Base-by-base conservation (phyloP, 1,284 basidiomycete genomes). In the Paramarasmius palmivorus region DNA sequence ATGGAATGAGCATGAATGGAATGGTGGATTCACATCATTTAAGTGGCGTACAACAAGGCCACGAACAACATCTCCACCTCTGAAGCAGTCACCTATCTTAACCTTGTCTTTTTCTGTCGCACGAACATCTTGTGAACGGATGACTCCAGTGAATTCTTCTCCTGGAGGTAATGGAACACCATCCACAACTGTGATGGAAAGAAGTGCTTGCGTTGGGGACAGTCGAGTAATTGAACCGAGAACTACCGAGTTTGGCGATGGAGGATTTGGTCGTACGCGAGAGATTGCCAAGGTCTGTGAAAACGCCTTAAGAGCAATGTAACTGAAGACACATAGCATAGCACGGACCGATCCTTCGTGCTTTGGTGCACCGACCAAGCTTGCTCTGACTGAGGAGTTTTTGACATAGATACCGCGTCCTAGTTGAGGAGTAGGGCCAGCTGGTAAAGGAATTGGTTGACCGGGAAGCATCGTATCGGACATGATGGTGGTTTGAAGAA, bases 71-170 rank as follows among this genome's bases (percentile, higher is more conserved):
- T 99, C 96, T 3, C 97, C 95, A 0, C 95, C 92, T 38, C 97
- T 82, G 73, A 98, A 99, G 66, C 94, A 98, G 61, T 97, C 93
- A 32, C 86, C 86, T 60, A 98, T 92, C 71, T 93, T 95, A 56
- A 98, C 83, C 68, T 89, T 92, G 74, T 96, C 93, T 64, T 93
- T 92, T 66, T 97, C 94, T 1, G 93, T 95, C 25, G 88, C 86
- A 45, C 94, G 74, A n/a, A 97, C 87, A 70, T 99, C 97, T 69
- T 96, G 92, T 3, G 84, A 78, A 32, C 96, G 84, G 55, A 99
- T 92, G 7, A 98, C 88, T 12, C 96, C 96, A 0, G 84, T 88
- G 62, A 97, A 98, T 61, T 98, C 95, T 71, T 95, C 93, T n/a
- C 90, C 90, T 38, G 82, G 77, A 20, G 93, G 89, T 23, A 95